phyloP scores from a whole-genome alignment of 805 yeast species.

The Sungouiella blattae region DNA sequence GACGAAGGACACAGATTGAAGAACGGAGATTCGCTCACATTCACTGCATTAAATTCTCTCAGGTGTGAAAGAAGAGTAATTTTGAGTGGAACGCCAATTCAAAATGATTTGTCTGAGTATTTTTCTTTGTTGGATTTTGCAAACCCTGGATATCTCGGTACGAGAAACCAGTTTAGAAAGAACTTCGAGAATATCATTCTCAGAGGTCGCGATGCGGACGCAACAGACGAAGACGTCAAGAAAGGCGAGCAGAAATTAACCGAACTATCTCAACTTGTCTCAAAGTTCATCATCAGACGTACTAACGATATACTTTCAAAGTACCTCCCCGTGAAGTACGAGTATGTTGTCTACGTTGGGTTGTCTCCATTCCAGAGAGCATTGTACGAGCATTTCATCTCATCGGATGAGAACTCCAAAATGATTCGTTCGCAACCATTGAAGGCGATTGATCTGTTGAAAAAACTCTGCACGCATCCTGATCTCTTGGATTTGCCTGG shows the following conservation, averaged over 20 bases:
- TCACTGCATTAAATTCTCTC: constrained; percentile 79
- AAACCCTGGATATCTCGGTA: constrained; percentile 88
- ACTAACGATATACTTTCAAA: constrained; percentile 93
- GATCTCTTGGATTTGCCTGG: constrained; percentile 72
- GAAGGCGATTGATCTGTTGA: constrained; percentile 82
- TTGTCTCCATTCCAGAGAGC: constrained; percentile 72
- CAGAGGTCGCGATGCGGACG: constrained; percentile 84
- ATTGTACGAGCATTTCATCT: constrained; percentile 69
- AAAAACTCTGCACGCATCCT: constrained; percentile 93
- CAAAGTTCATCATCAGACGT: constrained; percentile 87
- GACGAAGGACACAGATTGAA: constrained; percentile 45
- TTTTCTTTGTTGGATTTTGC: constrained; percentile 88
- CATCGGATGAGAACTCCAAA: constrained; percentile 72
- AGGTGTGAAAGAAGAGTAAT: constrained; percentile 87
- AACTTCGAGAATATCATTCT: constrained; percentile 80
- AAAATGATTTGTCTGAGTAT: constrained; percentile 90
- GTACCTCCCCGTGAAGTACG: constrained; percentile 92
- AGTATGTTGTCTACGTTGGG: constrained; percentile 91
- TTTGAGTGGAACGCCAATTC: constrained; percentile 94
- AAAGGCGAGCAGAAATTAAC: constrained; percentile 66
- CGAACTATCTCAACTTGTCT: constrained; percentile 72
- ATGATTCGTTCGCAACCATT: constrained; percentile 76
- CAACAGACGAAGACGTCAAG: constrained; percentile 71
- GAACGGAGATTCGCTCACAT: constrained; percentile 87
- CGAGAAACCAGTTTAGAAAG: constrained; percentile 77